These are phyloP conservation scores for Rubroshorea leprosula DNA, from an alignment of 345 rosid genomes.

Conservation along the genomic window DNA sequence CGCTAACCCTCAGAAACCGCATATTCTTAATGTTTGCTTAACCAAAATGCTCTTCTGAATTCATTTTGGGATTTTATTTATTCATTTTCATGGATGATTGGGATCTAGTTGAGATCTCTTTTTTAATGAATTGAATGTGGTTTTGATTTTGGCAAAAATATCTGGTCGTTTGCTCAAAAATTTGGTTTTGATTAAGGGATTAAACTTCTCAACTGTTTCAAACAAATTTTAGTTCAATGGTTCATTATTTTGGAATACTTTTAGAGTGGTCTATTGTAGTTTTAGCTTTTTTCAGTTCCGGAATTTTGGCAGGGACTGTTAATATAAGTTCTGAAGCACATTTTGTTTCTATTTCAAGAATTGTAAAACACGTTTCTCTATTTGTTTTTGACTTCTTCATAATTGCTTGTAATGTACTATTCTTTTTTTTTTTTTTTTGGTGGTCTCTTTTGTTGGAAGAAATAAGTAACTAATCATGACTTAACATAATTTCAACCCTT, in stretches of 20 bases:
- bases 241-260: background rate
- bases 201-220: background rate
- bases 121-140: background rate
- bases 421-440: no score
- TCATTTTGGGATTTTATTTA: no score
- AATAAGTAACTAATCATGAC: background rate
- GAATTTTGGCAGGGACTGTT: background rate
- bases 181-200: background rate
- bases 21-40: background rate
- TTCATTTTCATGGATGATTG: no score
- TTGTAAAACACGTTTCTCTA: background rate
- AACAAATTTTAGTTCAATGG: background rate
- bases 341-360: background rate
- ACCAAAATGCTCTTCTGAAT: no score
- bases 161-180: no score
- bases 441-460: no score
- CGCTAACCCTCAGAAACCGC: background rate
- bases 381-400: background rate
- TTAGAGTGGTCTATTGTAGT: background rate
- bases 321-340: background rate
- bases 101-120: no score
- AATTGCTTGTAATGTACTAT: background rate
- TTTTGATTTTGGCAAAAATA: no score
- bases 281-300: background rate
- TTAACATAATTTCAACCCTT: background rate